Percentiles rank a stretch among this genome's conserved stretches.
These are phyloP conservation scores for Candida sithepensis DNA, from an alignment of 805 yeast species.

Conservation along the genomic window DNA sequence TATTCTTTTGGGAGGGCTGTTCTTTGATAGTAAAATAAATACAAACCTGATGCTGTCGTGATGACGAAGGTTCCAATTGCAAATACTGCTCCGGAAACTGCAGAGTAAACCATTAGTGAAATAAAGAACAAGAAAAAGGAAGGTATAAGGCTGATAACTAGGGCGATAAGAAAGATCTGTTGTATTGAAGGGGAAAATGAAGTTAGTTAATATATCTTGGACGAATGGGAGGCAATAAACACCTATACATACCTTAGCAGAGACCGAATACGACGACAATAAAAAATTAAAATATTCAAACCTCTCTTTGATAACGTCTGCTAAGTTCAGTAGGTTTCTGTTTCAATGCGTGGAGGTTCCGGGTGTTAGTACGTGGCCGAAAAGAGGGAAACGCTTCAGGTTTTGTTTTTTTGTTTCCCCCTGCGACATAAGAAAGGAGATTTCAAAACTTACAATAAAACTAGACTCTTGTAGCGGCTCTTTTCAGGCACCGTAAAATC, in stretches of 20 bases:
- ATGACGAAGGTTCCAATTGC: constrained; percentile 14
- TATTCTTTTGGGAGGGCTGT: neutral
- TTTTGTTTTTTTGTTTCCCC: no score
- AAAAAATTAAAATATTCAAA: no score
- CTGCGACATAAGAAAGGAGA: no score
- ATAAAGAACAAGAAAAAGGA: constrained; percentile 12
- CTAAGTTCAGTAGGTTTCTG: neutral
- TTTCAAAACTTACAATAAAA: constrained; percentile 26
- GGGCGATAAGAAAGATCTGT: constrained; percentile 10
- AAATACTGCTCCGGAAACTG: constrained; percentile 14
- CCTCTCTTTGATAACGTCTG: no score
- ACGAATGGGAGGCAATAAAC: no score
- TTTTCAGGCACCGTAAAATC: constrained; percentile 21
- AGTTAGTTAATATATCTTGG: constrained; percentile 7
- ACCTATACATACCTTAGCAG: no score
- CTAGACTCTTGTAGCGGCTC: constrained; percentile 20
- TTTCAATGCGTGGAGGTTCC: neutral
- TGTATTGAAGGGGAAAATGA: neutral
- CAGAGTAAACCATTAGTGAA: constrained; percentile 14
- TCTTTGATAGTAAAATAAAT: neutral
- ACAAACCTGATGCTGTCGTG: constrained; percentile 14
- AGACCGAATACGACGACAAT: no score
- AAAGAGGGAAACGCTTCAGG: neutral
- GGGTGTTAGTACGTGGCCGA: neutral
- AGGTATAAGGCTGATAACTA: constrained; percentile 14